A percentile compares a stretch with the other conserved stretches of the same genome.
phyloP scores from a whole-genome alignment of 2,329 filamentous ascomycete species.

The Coniella vitis region DNA sequence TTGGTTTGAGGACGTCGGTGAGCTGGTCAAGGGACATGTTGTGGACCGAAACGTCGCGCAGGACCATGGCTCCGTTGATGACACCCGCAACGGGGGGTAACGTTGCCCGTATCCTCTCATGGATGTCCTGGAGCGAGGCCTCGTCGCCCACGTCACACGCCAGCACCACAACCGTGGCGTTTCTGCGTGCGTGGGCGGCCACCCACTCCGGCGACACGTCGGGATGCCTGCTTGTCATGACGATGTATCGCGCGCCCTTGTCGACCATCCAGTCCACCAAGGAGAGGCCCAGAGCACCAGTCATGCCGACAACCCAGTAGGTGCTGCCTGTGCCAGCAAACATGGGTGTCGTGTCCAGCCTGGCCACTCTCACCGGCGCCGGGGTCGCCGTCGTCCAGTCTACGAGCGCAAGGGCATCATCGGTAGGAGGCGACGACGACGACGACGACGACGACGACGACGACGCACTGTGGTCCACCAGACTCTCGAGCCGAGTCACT shows the following conservation, averaged over 20 bases:
- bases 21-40: conserved; percentile 20
- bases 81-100: conserved; percentile 19
- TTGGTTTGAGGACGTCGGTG: conserved; percentile 18
- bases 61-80: conserved; percentile 21
- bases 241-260: conserved; percentile 26
- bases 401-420: too few relatives aligned
- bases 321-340: conserved; percentile 4
- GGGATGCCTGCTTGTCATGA: conserved; percentile 32
- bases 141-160: conserved; percentile 16
- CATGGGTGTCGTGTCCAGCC: background rate
- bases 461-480: too few relatives aligned
- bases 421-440: too few relatives aligned
- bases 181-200: conserved; percentile 8
- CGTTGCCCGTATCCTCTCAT: conserved; percentile 5
- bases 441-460: too few relatives aligned
- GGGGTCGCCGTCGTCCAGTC: conserved; percentile 1
- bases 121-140: conserved; percentile 1
- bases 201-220: conserved; percentile 24
- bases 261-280: conserved; percentile 5
- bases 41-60: conserved; percentile 18
- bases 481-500: too few relatives aligned
- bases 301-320: conserved; percentile 7
- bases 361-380: background rate
- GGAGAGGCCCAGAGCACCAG: conserved; percentile 8
- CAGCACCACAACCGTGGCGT: background rate